Percentiles rank a stretch among this genome's conserved stretches.
These are phyloP conservation scores for Annulohypoxylon maeteangense DNA, from an alignment of 495 filamentous ascomycete genomes.

Conservation along the genomic window DNA sequence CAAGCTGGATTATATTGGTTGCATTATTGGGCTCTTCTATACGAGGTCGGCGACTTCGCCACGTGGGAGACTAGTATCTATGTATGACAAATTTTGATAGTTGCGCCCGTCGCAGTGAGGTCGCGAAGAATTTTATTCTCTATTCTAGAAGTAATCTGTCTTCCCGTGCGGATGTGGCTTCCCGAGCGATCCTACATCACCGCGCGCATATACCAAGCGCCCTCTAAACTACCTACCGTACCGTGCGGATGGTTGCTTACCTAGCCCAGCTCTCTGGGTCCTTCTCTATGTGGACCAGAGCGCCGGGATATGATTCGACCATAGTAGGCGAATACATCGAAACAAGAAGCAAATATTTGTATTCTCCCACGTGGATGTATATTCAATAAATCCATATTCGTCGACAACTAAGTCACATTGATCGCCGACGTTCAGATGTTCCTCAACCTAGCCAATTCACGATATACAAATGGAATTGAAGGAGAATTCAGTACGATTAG, in stretches of 20 bases:
- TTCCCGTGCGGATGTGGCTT: constrained; percentile 34
- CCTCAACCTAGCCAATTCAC: not conserved
- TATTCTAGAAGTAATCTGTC: constrained; percentile 39
- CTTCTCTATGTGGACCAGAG: constrained; percentile 25
- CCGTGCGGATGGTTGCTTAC: constrained; percentile 37
- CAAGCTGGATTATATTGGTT: constrained; percentile 40
- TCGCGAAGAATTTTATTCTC: constrained; percentile 25
- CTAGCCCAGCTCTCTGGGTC: constrained; percentile 23
- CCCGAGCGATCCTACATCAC: constrained; percentile 35
- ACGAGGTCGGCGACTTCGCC: constrained; percentile 43
- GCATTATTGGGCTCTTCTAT: constrained; percentile 39
- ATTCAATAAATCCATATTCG: constrained; percentile 27
- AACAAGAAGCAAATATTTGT: constrained; percentile 7
- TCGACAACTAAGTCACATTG: constrained; percentile 11
- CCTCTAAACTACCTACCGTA: constrained; percentile 2
- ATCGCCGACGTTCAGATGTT: constrained; percentile 28
- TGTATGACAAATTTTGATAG: constrained; percentile 40
- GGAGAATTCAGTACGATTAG: not conserved
- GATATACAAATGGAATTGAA: not conserved
- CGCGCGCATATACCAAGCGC: constrained; percentile 32
- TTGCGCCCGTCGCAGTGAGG: not conserved
- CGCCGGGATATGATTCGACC: constrained; percentile 24
- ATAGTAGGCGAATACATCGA: constrained; percentile 2
- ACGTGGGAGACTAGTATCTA: constrained; percentile 32
- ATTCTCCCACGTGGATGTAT: constrained; percentile 25